Evolutionary conservation across 2,329 filamentous ascomycete genomes (phyloP).

Genomic region (Ramularia endophylla): DNA sequence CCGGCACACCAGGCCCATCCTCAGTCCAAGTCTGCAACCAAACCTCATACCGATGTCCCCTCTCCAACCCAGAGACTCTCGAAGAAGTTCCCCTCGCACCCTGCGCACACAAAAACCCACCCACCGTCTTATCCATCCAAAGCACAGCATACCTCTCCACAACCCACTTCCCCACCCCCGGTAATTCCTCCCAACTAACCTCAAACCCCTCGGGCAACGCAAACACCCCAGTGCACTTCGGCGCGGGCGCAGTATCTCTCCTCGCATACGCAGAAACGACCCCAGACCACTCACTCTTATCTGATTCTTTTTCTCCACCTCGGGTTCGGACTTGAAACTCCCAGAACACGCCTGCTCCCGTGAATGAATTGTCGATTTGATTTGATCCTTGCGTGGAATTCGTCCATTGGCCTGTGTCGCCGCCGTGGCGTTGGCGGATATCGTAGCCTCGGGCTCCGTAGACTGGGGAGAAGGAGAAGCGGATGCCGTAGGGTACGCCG

Average conservation of each 20-base stretch:
- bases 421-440: constrained; percentile 6
- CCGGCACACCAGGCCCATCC: constrained; percentile 4
- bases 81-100: constrained; percentile 5
- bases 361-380: constrained; percentile 13
- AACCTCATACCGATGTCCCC: constrained; percentile 9
- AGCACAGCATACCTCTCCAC: constrained; percentile 15
- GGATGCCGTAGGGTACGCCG: constrained; percentile 11
- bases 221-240: constrained; percentile 8
- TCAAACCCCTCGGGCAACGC: constrained; percentile 6
- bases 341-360: constrained; percentile 9
- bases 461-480: constrained; percentile 13
- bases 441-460: constrained; percentile 16
- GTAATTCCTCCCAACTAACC: constrained; percentile 7
- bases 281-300: constrained; percentile 11
- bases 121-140: constrained; percentile 8
- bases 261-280: constrained; percentile 5
- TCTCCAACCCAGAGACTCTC: constrained; percentile 6
- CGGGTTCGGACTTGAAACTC: constrained; percentile 13
- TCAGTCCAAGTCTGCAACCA: constrained; percentile 14
- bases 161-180: constrained; percentile 6
- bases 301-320: constrained; percentile 5
- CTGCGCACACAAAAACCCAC: constrained; percentile 9
- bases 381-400: constrained; percentile 2
- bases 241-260: constrained; percentile 7
- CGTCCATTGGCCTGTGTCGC: constrained; percentile 7